These are phyloP conservation scores for Yamadazyma blattariae DNA, from an alignment of 1,139 yeast species.

Conservation along the genomic window DNA sequence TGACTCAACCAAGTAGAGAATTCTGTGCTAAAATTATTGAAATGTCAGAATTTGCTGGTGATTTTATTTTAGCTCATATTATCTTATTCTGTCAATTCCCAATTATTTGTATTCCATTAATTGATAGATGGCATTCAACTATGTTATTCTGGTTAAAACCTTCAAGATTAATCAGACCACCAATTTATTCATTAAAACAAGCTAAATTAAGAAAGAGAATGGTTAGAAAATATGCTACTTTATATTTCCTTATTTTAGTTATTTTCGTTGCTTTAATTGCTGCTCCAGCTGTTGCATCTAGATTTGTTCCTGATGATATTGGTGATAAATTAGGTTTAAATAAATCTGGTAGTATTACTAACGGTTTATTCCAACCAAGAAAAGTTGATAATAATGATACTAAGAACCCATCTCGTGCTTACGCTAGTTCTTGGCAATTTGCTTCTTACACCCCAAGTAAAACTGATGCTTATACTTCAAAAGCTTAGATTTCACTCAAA, in stretches of 20 bases:
- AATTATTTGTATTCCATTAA: conserved; percentile 74
- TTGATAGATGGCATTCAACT: conserved; percentile 98
- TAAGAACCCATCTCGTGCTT: conserved; percentile 49
- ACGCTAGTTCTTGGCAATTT: conserved; percentile 45
- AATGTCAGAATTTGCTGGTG: conserved; percentile 95
- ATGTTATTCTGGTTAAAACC: conserved; percentile 99
- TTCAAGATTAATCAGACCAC: conserved; percentile 97
- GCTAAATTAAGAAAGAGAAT: conserved; percentile 97
- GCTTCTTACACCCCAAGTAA: conserved; percentile 53
- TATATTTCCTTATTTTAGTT: conserved; percentile 70
- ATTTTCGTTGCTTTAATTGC: conserved; percentile 75
- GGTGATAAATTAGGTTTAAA: conserved; percentile 25
- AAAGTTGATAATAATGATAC: conserved; percentile 80
- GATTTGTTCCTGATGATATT: conserved; percentile 27
- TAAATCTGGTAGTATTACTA: conserved; percentile 21
- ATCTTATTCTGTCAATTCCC: conserved; percentile 90
- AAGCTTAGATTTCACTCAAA: conserved; percentile 35
- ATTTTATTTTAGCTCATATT: conserved; percentile 87
- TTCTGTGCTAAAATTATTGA: conserved; percentile 92
- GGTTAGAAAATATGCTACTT: conserved; percentile 90
- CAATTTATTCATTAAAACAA: conserved; percentile 95
- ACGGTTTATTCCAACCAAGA: conserved; percentile 90
- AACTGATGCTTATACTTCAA: conserved; percentile 60
- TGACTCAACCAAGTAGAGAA: conserved; percentile 96
- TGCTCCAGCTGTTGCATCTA: conserved; percentile 86